A percentile compares a stretch with the other conserved stretches of the same genome.
phyloP scores from a whole-genome alignment of 768 basidiomycete species.

The Suillus spraguei region DNA sequence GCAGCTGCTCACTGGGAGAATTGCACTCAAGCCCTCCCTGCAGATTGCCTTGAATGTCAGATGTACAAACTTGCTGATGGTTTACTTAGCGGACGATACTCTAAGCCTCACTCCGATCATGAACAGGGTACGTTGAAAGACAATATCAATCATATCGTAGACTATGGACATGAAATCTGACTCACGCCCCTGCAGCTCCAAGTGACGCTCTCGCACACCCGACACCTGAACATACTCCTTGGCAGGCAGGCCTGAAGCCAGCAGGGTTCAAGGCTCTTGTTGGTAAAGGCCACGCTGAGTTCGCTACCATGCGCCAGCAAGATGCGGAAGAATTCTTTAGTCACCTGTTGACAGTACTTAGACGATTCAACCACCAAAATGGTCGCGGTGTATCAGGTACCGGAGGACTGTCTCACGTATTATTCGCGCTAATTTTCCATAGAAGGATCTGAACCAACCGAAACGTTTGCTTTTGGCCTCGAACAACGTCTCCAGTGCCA shows the following conservation, averaged over 20 bases:
- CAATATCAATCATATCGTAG: constrained; percentile 13
- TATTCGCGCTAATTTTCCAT: constrained; percentile 22
- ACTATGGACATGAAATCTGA: constrained; percentile 15
- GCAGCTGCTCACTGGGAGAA: constrained; percentile 54
- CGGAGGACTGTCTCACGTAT: constrained; percentile 11
- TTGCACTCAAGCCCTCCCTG: constrained; percentile 72
- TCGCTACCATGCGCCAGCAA: constrained; percentile 95
- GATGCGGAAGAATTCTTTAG: constrained; percentile 95
- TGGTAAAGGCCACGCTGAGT: constrained; percentile 92
- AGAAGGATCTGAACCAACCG: constrained; percentile 61
- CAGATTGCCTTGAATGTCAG: constrained; percentile 92
- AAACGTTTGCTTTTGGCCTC: constrained; percentile 75
- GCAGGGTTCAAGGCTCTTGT: constrained; percentile 85
- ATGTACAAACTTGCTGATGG: constrained; percentile 93
- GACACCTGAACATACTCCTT: constrained; percentile 26
- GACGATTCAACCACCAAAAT: constrained; percentile 61
- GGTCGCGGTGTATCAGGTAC: constrained; percentile 39
- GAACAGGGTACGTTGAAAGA: constrained; percentile 16
- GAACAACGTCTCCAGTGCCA: constrained; percentile 88
- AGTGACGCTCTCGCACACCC: constrained; percentile 37
- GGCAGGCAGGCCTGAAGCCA: constrained; percentile 83
- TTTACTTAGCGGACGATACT: constrained; percentile 89
- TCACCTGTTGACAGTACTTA: constrained; percentile 73
- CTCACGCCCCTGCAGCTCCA: constrained; percentile 17
- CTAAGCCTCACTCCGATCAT: constrained; percentile 53